These are phyloP conservation scores for Cryptococcus floricola DNA, from an alignment of 1,284 basidiomycete species.

Conservation along the genomic window DNA sequence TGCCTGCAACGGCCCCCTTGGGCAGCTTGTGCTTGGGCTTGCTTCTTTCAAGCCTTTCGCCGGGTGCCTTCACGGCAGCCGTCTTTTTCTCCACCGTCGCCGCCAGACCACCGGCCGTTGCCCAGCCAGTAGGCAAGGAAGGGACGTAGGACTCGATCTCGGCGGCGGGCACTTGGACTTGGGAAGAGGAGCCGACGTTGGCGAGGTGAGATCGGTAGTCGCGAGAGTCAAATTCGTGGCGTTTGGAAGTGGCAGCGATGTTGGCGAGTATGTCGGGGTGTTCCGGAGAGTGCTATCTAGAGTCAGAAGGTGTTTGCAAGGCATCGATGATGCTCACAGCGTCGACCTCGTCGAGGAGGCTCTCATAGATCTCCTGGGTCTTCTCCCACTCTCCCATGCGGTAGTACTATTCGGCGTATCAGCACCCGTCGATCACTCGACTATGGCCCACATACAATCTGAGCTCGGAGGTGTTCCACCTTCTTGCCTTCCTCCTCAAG, in stretches of 20 bases:
- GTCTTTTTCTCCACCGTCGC: slow-evolving; percentile 15
- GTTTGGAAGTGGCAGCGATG: slow-evolving; percentile 68
- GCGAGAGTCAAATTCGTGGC: slow-evolving; percentile 72
- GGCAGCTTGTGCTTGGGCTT: slow-evolving; percentile 41
- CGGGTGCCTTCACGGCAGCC: slow-evolving; percentile 11
- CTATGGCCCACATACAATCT: slow-evolving; percentile 59
- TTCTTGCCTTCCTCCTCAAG: slow-evolving; percentile 57
- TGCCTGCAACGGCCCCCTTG: slow-evolving; percentile 38
- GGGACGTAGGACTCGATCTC: slow-evolving; percentile 42
- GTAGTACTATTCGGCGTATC: slow-evolving; percentile 50
- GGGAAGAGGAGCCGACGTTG: slow-evolving; percentile 14
- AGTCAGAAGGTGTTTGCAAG: slow-evolving; percentile 3
- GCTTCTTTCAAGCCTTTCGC: slow-evolving; percentile 4
- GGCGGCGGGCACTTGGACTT: slow-evolving; percentile 15
- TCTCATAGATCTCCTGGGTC: slow-evolving; percentile 70
- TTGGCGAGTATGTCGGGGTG: slow-evolving; percentile 79
- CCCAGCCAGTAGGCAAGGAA: slow-evolving; percentile 40
- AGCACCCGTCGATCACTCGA: not conserved
- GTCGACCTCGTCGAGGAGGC: slow-evolving; percentile 68
- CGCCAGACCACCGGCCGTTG: slow-evolving; percentile 16
- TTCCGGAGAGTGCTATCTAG: slow-evolving; percentile 70
- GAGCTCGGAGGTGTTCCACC: slow-evolving; percentile 74
- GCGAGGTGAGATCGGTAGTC: slow-evolving; percentile 57
- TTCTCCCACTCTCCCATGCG: slow-evolving; percentile 67
- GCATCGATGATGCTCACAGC: slow-evolving; percentile 52